A percentile compares a stretch with the other conserved stretches of the same genome.
Evolutionary conservation across 2,329 filamentous ascomycete species (phyloP).

Genomic region (Polytolypa hystricis): DNA sequence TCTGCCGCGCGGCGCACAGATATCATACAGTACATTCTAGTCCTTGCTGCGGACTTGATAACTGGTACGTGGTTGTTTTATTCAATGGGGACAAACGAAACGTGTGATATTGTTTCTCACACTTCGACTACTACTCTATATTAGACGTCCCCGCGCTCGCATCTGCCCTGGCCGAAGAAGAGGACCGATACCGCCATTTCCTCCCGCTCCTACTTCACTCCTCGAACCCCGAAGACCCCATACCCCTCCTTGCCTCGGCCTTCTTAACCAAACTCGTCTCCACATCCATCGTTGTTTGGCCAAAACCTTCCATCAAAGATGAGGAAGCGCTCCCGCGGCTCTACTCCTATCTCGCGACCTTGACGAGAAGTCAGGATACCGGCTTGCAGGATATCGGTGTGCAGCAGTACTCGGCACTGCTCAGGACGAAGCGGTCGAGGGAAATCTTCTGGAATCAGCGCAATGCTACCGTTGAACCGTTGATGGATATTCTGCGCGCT

Average conservation of each 20-base stretch:
- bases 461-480: conserved; percentile 68
- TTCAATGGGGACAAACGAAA: no score
- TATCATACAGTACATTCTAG: conserved; percentile 89
- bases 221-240: conserved; percentile 70
- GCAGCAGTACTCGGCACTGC: conserved; percentile 74
- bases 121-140: not conserved
- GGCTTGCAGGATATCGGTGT: conserved; percentile 93
- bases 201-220: conserved; percentile 75
- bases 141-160: conserved; percentile 70
- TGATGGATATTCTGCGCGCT: conserved; percentile 67
- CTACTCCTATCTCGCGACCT: conserved; percentile 71
- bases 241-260: conserved; percentile 80
- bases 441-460: conserved; percentile 85
- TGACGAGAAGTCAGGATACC: conserved; percentile 76
- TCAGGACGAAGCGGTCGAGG: conserved; percentile 63
- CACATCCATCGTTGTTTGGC: conserved; percentile 48
- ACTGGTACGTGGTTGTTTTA: conserved; percentile 51
- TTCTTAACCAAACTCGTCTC: conserved; percentile 73
- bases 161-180: conserved; percentile 61
- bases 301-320: conserved; percentile 51
- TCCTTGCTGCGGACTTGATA: conserved; percentile 76
- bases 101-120: not conserved
- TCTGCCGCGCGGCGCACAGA: conserved; percentile 74
- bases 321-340: conserved; percentile 69
- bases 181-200: conserved; percentile 64